phyloP scores from a whole-genome alignment of 148 eudicot species.

The Spergularia marina region DNA sequence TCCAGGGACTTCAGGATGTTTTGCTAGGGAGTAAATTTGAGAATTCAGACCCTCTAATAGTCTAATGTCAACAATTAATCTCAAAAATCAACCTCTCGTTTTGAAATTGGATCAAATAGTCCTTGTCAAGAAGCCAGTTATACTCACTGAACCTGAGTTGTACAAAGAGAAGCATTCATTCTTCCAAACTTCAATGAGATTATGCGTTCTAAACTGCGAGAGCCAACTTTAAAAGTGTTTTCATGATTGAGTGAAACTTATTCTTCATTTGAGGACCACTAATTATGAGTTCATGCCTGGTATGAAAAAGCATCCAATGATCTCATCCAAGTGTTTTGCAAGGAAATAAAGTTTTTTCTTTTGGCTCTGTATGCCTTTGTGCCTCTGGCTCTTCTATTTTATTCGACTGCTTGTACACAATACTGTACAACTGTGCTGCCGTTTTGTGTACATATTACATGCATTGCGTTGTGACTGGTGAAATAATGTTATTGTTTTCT shows the following conservation, averaged over 20 bases:
- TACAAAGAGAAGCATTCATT: too few relatives aligned
- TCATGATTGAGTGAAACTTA: neutral
- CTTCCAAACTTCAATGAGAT: neutral
- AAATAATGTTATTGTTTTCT: constrained; percentile 1
- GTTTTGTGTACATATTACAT: neutral
- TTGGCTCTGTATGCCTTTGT: neutral
- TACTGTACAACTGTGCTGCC: neutral
- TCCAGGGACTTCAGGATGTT: too few relatives aligned
- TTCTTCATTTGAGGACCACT: neutral
- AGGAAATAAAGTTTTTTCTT: neutral
- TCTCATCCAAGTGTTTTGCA: neutral
- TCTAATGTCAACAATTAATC: too few relatives aligned
- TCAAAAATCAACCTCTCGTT: too few relatives aligned
- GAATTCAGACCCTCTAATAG: too few relatives aligned
- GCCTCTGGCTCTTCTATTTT: neutral
- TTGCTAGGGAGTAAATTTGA: too few relatives aligned
- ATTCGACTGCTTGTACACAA: neutral
- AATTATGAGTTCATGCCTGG: neutral
- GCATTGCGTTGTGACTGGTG: neutral
- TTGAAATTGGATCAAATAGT: too few relatives aligned
- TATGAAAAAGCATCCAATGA: neutral
- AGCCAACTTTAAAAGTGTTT: neutral
- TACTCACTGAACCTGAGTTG: too few relatives aligned
- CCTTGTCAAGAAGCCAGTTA: too few relatives aligned
- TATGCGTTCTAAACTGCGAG: neutral